Percentiles rank a stretch among this genome's conserved stretches.
phyloP scores from a whole-genome alignment of 345 rosid species.

The Linum lewisii region DNA sequence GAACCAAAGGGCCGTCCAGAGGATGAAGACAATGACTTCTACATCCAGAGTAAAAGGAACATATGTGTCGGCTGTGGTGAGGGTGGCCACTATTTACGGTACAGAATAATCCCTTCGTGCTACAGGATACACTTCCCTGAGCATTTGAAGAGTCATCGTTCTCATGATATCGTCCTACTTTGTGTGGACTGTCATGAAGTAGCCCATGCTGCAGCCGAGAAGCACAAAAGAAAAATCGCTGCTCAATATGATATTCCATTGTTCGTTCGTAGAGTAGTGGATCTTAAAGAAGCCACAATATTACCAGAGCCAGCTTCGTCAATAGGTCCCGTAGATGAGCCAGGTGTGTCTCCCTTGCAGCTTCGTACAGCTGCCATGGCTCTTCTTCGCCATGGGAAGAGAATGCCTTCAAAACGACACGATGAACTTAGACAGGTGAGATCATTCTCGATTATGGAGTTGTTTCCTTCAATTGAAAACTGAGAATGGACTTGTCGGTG shows the following conservation, averaged over 20 bases:
- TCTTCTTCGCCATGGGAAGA: constrained; percentile 74
- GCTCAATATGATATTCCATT: constrained; percentile 79
- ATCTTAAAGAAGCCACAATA: constrained; percentile 37
- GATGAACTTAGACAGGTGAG: constrained; percentile 72
- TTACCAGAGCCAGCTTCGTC: constrained; percentile 34
- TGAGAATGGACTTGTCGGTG: not conserved
- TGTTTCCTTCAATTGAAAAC: not conserved
- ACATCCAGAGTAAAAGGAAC: constrained; percentile 86
- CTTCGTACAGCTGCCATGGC: constrained; percentile 95
- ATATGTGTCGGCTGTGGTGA: constrained; percentile 95
- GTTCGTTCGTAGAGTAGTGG: constrained; percentile 66
- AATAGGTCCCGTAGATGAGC: constrained; percentile 28
- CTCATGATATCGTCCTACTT: constrained; percentile 93
- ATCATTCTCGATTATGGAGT: not conserved
- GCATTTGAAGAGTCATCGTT: constrained; percentile 96
- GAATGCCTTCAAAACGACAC: constrained; percentile 68
- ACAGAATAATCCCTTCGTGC: constrained; percentile 90
- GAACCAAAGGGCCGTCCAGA: constrained; percentile 98
- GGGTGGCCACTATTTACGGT: constrained; percentile 85
- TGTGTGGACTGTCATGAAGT: constrained; percentile 96
- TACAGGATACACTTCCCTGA: constrained; percentile 95
- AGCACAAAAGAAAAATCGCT: constrained; percentile 65
- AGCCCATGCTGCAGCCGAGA: constrained; percentile 96
- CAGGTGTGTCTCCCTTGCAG: constrained; percentile 85
- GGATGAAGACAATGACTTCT: constrained; percentile 93